phyloP scores from a whole-genome alignment of 2,329 filamentous ascomycete genomes.

The Pseudomassariella vexata region DNA sequence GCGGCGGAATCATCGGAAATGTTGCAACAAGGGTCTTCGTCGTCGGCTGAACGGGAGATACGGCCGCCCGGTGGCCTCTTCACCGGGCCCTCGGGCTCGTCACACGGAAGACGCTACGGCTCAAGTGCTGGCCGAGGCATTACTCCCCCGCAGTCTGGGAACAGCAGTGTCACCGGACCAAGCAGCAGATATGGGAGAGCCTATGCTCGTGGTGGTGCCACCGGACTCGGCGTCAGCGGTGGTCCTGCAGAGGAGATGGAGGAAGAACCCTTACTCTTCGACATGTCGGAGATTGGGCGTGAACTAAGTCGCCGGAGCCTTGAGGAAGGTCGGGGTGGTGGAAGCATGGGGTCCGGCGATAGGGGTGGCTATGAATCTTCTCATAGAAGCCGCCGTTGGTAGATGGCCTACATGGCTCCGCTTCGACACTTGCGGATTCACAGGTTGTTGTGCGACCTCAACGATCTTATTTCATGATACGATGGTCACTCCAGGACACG shows the following conservation, averaged over 20 bases:
- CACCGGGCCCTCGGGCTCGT: slow-evolving; percentile 32
- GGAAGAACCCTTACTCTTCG: slow-evolving; percentile 67
- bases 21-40: slow-evolving; percentile 34
- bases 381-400: slow-evolving; percentile 21
- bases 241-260: slow-evolving; percentile 45
- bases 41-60: slow-evolving; percentile 33
- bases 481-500: too few relatives aligned
- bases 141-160: slow-evolving; percentile 25
- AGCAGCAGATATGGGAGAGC: slow-evolving; percentile 24
- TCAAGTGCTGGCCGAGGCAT: slow-evolving; percentile 24
- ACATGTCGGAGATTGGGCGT: slow-evolving; percentile 65
- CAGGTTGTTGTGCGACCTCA: not conserved
- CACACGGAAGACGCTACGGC: slow-evolving; percentile 41
- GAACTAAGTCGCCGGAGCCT: slow-evolving; percentile 49
- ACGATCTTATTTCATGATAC: too few relatives aligned
- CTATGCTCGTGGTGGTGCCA: slow-evolving; percentile 26
- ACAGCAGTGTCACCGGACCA: slow-evolving; percentile 25
- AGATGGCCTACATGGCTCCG: too few relatives aligned
- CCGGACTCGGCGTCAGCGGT: slow-evolving; percentile 37
- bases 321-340: slow-evolving; percentile 43
- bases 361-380: slow-evolving; percentile 31
- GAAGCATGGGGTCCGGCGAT: slow-evolving; percentile 31
- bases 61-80: slow-evolving; percentile 41
- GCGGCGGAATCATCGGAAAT: slow-evolving; percentile 31
- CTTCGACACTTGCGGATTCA: too few relatives aligned